phyloP scores from a whole-genome alignment of 805 yeast species.

The Metschnikowia gelsemii region DNA sequence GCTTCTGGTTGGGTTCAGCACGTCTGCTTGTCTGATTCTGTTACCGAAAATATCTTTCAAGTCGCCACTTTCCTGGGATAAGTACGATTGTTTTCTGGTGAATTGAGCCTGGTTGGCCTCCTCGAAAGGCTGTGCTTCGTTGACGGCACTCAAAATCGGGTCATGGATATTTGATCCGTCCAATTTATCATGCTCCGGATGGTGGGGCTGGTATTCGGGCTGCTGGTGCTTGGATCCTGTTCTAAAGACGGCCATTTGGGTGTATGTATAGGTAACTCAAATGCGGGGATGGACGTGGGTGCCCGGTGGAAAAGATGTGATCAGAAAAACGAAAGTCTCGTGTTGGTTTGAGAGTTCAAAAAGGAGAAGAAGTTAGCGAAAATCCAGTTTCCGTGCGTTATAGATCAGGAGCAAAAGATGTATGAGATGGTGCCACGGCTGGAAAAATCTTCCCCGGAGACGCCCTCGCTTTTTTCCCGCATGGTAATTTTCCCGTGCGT shows the following conservation, averaged over 20 bases:
- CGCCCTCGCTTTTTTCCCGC: constrained; percentile 3
- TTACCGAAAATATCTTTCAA: constrained; percentile 84
- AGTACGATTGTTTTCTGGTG: constrained; percentile 43
- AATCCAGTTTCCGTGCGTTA: neutral
- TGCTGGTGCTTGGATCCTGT: constrained; percentile 26
- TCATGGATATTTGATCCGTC: constrained; percentile 48
- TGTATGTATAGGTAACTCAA: neutral
- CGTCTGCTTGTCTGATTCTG: constrained; percentile 74
- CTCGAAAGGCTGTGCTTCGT: constrained; percentile 95
- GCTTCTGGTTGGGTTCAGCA: constrained; percentile 88
- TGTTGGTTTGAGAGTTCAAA: neutral
- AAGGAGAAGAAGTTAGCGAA: neutral
- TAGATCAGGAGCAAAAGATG: neutral
- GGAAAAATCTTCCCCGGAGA: constrained; percentile 2
- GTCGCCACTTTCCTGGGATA: constrained; percentile 51
- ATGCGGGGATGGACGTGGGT: constrained; percentile 1
- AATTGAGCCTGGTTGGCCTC: constrained; percentile 43
- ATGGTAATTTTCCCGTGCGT: neutral
- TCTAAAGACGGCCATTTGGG: constrained; percentile 21
- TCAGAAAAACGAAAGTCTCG: neutral
- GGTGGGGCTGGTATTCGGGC: constrained; percentile 27
- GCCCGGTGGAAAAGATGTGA: too few species aligned
- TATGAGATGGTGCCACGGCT: neutral
- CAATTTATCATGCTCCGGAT: constrained; percentile 48
- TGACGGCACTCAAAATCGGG: constrained; percentile 90